Evolutionary conservation across 2,329 filamentous ascomycete species (phyloP).

Genomic region (Fusarium sp.): DNA sequence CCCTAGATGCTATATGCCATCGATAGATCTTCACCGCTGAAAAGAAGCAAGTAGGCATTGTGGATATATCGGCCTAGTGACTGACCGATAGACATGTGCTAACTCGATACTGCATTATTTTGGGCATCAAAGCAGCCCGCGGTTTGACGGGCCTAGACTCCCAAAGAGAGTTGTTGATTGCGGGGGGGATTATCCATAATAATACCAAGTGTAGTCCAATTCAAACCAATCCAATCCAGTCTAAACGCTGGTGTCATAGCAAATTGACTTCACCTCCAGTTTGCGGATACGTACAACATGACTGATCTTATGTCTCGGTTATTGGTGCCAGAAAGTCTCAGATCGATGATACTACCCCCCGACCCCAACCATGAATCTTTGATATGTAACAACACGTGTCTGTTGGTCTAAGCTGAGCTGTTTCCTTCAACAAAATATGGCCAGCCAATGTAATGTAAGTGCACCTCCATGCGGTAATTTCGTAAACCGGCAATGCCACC

Average conservation of each 20-base stretch:
- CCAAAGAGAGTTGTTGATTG: slow-evolving; percentile 24
- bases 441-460: background rate
- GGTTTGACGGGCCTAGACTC: slow-evolving; percentile 30
- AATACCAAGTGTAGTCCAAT: too few species aligned
- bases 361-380: slow-evolving; percentile 2
- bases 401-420: slow-evolving; percentile 14
- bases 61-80: slow-evolving; percentile 11
- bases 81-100: slow-evolving; percentile 17
- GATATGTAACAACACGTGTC: slow-evolving; percentile 33
- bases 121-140: slow-evolving; percentile 28
- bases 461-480: background rate
- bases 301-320: slow-evolving; percentile 30
- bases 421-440: slow-evolving; percentile 4
- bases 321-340: slow-evolving; percentile 34
- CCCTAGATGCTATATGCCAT: background rate
- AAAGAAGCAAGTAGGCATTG: slow-evolving; percentile 38
- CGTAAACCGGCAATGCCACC: slow-evolving; percentile 12
- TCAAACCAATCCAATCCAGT: background rate
- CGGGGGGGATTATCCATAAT: slow-evolving; percentile 27
- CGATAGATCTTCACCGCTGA: slow-evolving; percentile 42
- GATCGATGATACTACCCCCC: slow-evolving; percentile 10
- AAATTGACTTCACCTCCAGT: slow-evolving; percentile 9
- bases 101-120: slow-evolving; percentile 18
- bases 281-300: background rate
- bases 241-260: background rate